Conservation (phyloP, 1,284 basidiomycete species). For the Schizophyllum commune region DNA sequence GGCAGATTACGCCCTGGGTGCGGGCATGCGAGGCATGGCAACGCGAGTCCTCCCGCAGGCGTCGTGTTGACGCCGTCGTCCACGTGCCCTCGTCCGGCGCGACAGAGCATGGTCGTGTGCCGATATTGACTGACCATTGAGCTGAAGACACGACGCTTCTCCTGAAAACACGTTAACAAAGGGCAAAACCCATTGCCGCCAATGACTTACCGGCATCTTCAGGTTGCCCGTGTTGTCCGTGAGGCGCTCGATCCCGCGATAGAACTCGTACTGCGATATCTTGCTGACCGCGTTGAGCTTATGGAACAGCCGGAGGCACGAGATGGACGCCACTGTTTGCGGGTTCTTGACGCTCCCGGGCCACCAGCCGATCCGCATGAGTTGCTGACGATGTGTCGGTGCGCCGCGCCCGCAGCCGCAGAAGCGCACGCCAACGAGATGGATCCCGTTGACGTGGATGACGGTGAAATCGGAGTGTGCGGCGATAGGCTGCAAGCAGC, state of each 20-base stretch:
- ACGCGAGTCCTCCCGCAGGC: not conserved
- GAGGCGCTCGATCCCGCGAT: conserved; percentile 4
- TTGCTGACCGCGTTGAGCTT: conserved; percentile 3
- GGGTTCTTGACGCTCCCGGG: conserved; percentile 5
- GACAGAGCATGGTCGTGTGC: conserved; percentile 10
- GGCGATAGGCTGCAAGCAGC: conserved; percentile 5
- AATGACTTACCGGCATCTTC: conserved; percentile 2
- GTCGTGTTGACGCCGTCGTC: not conserved
- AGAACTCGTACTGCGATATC: conserved; percentile 5
- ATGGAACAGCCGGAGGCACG: conserved; percentile 8
- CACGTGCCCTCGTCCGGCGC: conserved; percentile 6
- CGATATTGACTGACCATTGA: conserved; percentile 6
- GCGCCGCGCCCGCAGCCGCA: conserved; percentile 8
- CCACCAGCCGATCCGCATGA: conserved; percentile 9
- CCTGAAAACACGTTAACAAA: not conserved
- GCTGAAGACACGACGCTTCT: conserved; percentile 1
- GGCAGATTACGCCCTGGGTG: conserved; percentile 19
- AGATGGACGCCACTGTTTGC: conserved; percentile 9
- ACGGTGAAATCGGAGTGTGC: conserved; percentile 7
- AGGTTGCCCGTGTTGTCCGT: conserved; percentile 8
- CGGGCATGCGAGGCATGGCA: conserved; percentile 24
- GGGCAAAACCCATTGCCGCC: not conserved
- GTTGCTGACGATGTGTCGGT: conserved; percentile 1
- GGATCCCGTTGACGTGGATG: conserved; percentile 13
- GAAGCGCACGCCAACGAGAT: conserved; percentile 11